Base-by-base conservation (phyloP, 305 asterid genomes). In the Solanum hybrid region DNA sequence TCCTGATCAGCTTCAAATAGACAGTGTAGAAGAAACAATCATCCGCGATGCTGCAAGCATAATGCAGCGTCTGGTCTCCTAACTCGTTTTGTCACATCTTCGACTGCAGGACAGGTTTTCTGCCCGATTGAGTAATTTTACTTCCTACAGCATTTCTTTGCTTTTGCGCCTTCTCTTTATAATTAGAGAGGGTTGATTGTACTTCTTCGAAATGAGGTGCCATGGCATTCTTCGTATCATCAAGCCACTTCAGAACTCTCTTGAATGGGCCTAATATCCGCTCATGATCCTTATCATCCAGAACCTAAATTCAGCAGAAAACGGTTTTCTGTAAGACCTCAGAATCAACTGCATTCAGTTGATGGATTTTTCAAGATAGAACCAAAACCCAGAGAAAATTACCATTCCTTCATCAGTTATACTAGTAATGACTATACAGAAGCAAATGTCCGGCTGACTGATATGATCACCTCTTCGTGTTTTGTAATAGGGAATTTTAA, bases 121-220 rank as follows among this genome's bases (percentile, higher is more conserved):
- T 40, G 69, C 69, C 20, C 8, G 69, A 26, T 26, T 81, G 64
- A 37, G 64, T 22, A 79, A 14, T 51, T 46, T 46, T 46, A 46
- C 64, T 46, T 46, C 64, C 64, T 51, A 51, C 22, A 51, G 22
- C 2, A 51, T 51, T 39, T 16, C 36, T 82, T 79, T 85, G 87
- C 90, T 92, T 89, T 94, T 91, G 92, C 3, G 93, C 71, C 93
- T 89, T 92, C 93, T 91, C 94, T 88, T 90, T 94, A 34, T 11
- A 92, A n/a, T 87, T 89, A 33, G 76, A 85, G 86, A 97, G 90
- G 18, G 57, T 13, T 8, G 93, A 61, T 37, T 94, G 96, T 11
- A 94, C 87, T 89, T 96, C 98, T 51, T 95, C 97, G 77, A 97
- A 97, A 92, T 97, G 92, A 91, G 99, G 99, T 6, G 89, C 92